Evolutionary conservation across 805 yeast species (phyloP).

Genomic region (Schizosaccharomyces japonicus): DNA sequence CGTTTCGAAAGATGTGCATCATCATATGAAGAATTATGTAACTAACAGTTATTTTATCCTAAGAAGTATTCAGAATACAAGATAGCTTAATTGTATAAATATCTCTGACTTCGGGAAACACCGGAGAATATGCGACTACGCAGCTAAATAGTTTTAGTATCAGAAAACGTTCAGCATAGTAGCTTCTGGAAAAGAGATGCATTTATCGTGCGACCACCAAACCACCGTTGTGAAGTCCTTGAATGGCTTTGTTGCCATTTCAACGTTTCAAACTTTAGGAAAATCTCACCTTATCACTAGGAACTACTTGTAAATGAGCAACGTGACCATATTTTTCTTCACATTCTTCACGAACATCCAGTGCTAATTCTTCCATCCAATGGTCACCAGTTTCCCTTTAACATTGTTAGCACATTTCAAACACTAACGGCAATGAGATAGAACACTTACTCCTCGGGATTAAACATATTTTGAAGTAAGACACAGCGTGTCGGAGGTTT

Average conservation of each 20-base stretch:
- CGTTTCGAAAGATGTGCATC: too few species aligned
- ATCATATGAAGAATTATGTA: too few species aligned
- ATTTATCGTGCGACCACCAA: slow-evolving; percentile 16
- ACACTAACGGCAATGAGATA: background rate
- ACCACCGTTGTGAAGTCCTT: slow-evolving; percentile 17
- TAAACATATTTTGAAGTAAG: slow-evolving; percentile 15
- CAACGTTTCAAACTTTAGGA: slow-evolving; percentile 14
- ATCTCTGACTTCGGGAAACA: too few species aligned
- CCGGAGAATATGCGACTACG: background rate
- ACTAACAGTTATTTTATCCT: too few species aligned
- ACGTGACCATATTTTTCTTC: slow-evolving; percentile 18
- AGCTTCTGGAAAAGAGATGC: slow-evolving; percentile 15
- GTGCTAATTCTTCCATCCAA: slow-evolving; percentile 17
- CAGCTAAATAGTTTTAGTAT: slow-evolving; percentile 1
- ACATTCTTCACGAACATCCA: slow-evolving; percentile 18
- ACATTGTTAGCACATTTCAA: slow-evolving; percentile 2
- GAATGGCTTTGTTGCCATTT: slow-evolving; percentile 14
- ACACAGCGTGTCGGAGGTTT: slow-evolving; percentile 12
- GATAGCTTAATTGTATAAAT: too few species aligned
- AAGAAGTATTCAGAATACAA: too few species aligned
- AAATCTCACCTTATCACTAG: slow-evolving; percentile 16
- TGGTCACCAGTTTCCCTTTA: slow-evolving; percentile 15
- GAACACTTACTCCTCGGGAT: slow-evolving; percentile 13
- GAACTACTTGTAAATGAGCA: slow-evolving; percentile 14
- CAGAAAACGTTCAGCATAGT: slow-evolving; percentile 13